phyloP scores from a whole-genome alignment of 2,329 filamentous ascomycete genomes.

The Penicillium sp. region DNA sequence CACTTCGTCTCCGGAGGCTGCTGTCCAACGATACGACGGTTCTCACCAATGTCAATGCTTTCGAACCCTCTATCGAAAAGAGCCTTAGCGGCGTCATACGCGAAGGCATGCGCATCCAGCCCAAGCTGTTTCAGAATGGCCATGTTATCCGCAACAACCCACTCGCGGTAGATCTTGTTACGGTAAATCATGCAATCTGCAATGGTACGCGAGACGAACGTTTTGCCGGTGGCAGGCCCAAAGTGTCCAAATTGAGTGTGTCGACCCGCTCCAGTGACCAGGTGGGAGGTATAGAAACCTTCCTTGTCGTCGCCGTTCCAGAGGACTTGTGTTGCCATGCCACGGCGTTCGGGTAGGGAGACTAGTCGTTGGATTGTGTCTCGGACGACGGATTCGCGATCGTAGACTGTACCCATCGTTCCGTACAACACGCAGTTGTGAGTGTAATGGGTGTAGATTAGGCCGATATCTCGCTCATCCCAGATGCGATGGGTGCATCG shows the following conservation, averaged over 20 bases:
- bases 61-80: constrained; percentile 9
- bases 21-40: constrained; percentile 8
- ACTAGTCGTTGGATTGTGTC: constrained; percentile 11
- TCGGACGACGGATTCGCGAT: constrained; percentile 8
- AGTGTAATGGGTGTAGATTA: constrained; percentile 12
- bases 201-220: constrained; percentile 9
- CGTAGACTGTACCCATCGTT: constrained; percentile 10
- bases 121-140: constrained; percentile 9
- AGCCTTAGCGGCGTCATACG: constrained; percentile 3
- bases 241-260: constrained; percentile 11
- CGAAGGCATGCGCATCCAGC: constrained; percentile 2
- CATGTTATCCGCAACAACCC: constrained; percentile 12
- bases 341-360: constrained; percentile 7
- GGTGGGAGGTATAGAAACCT: constrained; percentile 9
- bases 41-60: constrained; percentile 9
- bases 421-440: constrained; percentile 11
- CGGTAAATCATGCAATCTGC: constrained; percentile 13
- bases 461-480: constrained; percentile 10
- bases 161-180: constrained; percentile 10
- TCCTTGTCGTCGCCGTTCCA: constrained; percentile 10
- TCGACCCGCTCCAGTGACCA: constrained; percentile 8
- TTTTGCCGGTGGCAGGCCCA: constrained; percentile 7
- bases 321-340: constrained; percentile 10
- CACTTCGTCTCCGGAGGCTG: background rate
- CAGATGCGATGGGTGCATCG: constrained; percentile 11